Percentiles rank a stretch among this genome's conserved stretches.
These are phyloP conservation scores for Flaveria brownii DNA, from an alignment of 129 eudicot species.

Conservation along the genomic window DNA sequence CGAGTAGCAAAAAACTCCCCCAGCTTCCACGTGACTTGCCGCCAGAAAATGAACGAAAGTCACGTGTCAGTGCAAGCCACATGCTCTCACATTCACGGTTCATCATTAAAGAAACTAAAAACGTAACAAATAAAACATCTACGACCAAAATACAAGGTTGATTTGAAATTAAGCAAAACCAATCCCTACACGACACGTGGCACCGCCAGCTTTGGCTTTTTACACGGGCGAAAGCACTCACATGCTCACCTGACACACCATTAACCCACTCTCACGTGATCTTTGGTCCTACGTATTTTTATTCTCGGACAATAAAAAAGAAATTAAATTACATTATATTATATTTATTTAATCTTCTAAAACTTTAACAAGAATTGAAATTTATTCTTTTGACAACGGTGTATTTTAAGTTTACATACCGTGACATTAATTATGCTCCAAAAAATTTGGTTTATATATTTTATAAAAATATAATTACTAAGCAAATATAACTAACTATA, in stretches of 20 bases:
- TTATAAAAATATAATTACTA: too few relatives aligned
- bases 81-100: conserved; percentile 31
- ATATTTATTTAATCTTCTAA: not conserved
- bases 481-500: too few relatives aligned
- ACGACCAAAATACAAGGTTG: not conserved
- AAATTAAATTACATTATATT: not conserved
- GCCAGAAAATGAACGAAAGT: conserved; percentile 28
- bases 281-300: conserved; percentile 38
- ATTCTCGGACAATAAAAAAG: not conserved
- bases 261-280: conserved; percentile 53
- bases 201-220: conserved; percentile 50
- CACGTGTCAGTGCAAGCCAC: conserved; percentile 32
- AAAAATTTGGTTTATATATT: too few relatives aligned
- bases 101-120: not conserved
- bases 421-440: too few relatives aligned
- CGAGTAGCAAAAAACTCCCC: conserved; percentile 11
- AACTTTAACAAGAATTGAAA: too few relatives aligned
- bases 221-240: conserved; percentile 40
- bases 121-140: conserved; percentile 25
- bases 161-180: not conserved
- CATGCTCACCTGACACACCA: conserved; percentile 59
- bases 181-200: conserved; percentile 23
- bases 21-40: conserved; percentile 28
- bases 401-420: too few relatives aligned
- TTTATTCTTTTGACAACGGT: too few relatives aligned